A percentile compares a stretch with the other conserved stretches of the same genome.
Evolutionary conservation across 1,139 yeast genomes (phyloP).

Genomic region (Tardiomyces blankii): DNA sequence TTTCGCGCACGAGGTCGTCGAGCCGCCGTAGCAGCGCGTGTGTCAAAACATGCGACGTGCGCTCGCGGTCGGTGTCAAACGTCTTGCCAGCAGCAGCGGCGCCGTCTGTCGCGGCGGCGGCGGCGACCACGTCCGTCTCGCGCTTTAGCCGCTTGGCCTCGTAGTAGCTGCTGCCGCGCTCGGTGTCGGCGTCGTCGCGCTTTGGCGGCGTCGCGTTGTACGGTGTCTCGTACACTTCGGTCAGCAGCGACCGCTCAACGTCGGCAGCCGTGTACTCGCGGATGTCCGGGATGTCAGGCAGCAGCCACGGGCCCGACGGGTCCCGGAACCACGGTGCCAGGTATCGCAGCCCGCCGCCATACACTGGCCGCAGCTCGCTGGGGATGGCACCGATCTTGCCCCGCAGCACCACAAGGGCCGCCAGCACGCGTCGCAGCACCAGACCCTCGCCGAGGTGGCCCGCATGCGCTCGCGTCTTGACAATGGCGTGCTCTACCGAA

Average conservation of each 20-base stretch:
- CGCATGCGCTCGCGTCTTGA: constrained; percentile 7
- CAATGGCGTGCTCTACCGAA: constrained; percentile 59
- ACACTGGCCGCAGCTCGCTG: constrained; percentile 67
- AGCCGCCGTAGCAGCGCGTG: constrained; percentile 36
- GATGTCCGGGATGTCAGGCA: constrained; percentile 61
- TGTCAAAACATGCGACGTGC: constrained; percentile 40
- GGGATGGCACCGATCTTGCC: constrained; percentile 81
- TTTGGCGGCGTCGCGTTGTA: constrained; percentile 1
- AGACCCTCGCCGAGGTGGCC: neutral
- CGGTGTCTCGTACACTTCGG: constrained; percentile 46
- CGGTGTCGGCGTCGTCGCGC: constrained; percentile 16
- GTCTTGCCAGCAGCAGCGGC: too few relatives aligned
- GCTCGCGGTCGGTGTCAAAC: constrained; percentile 55
- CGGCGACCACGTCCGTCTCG: constrained; percentile 26
- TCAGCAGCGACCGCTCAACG: constrained; percentile 66
- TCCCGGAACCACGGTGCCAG: constrained; percentile 48
- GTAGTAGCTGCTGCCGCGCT: constrained; percentile 31
- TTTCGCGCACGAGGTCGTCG: constrained; percentile 14
- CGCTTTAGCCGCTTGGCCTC: constrained; percentile 54
- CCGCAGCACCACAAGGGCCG: constrained; percentile 74
- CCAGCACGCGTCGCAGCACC: constrained; percentile 56
- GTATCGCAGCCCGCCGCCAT: constrained; percentile 53
- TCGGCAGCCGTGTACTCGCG: constrained; percentile 55
- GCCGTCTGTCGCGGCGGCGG: constrained; percentile 6
- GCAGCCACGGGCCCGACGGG: constrained; percentile 48